phyloP scores from a whole-genome alignment of 176 grass and related monocot species.

The Cenchrus purpureus region DNA sequence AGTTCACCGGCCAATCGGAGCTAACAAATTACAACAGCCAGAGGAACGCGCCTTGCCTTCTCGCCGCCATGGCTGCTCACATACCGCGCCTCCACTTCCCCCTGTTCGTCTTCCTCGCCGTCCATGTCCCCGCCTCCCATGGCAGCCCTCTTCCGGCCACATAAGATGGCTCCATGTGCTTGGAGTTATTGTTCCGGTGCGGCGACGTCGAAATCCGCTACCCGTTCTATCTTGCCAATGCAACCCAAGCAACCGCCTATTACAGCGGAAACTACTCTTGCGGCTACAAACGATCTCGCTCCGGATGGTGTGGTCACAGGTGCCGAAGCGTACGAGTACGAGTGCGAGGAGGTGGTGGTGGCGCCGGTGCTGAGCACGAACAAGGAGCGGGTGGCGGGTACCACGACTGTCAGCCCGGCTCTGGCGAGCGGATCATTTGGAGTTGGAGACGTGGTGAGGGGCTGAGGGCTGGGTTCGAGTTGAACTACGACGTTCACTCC shows the following conservation, averaged over 20 bases:
- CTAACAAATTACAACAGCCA: too few relatives aligned
- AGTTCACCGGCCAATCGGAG: too few relatives aligned
- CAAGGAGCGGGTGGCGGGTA: background rate
- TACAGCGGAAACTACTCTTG: too few relatives aligned
- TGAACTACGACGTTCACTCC: background rate
- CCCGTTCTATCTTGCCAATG: too few relatives aligned
- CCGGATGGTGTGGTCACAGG: background rate
- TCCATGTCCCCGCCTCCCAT: slow-evolving; percentile 16
- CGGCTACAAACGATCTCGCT: too few relatives aligned
- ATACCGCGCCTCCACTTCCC: background rate
- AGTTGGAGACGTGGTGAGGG: background rate
- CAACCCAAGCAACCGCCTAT: too few relatives aligned
- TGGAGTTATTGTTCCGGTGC: too few relatives aligned
- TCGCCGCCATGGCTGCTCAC: slow-evolving; percentile 22
- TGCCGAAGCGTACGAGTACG: background rate
- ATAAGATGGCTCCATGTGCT: too few relatives aligned
- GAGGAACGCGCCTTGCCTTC: background rate
- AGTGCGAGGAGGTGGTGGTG: background rate
- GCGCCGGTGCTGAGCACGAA: slow-evolving; percentile 22
- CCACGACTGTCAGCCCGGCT: background rate
- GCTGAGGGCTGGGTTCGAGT: slow-evolving; percentile 38
- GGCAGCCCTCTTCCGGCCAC: background rate
- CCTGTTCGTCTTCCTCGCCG: background rate
- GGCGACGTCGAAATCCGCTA: too few relatives aligned
- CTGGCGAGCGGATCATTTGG: background rate